Base-by-base conservation (phyloP, 371 early-diverging fungal species). In the Syncephalastrum contaminatum region DNA sequence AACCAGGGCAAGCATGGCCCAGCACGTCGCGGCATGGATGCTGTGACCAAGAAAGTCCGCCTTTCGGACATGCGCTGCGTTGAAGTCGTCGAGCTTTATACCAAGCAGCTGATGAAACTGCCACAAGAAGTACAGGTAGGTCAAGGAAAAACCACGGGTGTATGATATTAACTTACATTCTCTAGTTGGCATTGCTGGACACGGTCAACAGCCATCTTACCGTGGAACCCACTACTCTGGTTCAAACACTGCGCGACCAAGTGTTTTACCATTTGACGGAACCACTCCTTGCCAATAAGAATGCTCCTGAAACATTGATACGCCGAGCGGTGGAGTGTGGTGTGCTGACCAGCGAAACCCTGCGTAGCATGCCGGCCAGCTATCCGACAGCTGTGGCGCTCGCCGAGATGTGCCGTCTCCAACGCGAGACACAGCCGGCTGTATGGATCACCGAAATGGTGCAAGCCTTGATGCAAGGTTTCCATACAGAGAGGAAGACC, bases 11-110 rank as follows among this genome's bases (percentile, higher is more conserved):
- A 30, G 27, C 48, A 27, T 16, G 72, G 58, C 45, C 60, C 57
- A 24, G 74, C 67, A 43, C 77, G 83, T 18, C 78, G 85, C 49
- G 85, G 85, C 8, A 64, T 82, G 66, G 77, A 70, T 43, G 72
- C 82, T 3, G 66, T 84, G 1, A 73, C 74, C 8, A 81, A 73
- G 56, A 72, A 65, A 43, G 69, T 73, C 1, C 58, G 57, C 1
- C 58, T 84, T 6, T 81, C 83, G 1, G 65, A 58, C 20, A 70
- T 77, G 21, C 64, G 85, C 19, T 69, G 70, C 6, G 39, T 81
- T 4, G 82, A 82, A 45, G 47, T 72, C 2, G 64, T 77, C 14
- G 68, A 71, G 42, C 51, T 58, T 14, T 43, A 69, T 48, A 51
- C 59, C 39, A 66, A 60, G 15, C 36, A 43, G 1, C 57, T 80